These are phyloP conservation scores for Xylaria sp. DNA, from an alignment of 2,329 filamentous ascomycete species.

Conservation along the genomic window DNA sequence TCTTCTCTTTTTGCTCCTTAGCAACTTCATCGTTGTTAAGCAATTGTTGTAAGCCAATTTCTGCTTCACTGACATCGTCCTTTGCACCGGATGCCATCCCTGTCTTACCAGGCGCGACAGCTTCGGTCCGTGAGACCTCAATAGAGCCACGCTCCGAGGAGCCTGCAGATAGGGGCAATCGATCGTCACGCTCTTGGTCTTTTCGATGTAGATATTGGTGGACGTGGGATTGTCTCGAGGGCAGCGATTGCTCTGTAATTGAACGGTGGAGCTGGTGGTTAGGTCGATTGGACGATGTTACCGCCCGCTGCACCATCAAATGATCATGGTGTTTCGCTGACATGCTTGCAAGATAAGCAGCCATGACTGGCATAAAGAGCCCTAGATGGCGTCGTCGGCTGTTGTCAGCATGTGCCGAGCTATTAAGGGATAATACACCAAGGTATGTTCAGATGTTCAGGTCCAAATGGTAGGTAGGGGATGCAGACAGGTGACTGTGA, in stretches of 20 bases:
- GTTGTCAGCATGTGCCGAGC: conserved; percentile 17
- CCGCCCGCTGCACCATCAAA: conserved; percentile 43
- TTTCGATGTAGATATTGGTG: conserved; percentile 54
- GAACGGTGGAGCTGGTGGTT: conserved; percentile 67
- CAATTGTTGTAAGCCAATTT: conserved; percentile 34
- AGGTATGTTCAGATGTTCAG: too few species aligned
- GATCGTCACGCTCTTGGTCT: conserved; percentile 50
- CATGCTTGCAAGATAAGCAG: conserved; percentile 44
- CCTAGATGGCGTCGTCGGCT: conserved; percentile 14
- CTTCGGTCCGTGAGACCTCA: conserved; percentile 59
- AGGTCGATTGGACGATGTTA: conserved; percentile 51
- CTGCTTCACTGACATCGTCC: conserved; percentile 40
- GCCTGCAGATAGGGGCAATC: conserved; percentile 45
- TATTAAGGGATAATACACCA: background rate
- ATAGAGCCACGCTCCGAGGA: conserved; percentile 54
- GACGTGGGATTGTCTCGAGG: conserved; percentile 50
- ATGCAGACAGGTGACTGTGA: background rate
- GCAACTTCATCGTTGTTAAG: conserved; percentile 53
- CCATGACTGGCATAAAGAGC: conserved; percentile 25
- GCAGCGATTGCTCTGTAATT: conserved; percentile 63
- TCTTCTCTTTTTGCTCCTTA: conserved; percentile 55
- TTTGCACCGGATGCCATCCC: conserved; percentile 52
- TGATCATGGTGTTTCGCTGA: conserved; percentile 48
- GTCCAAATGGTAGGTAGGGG: too few species aligned
- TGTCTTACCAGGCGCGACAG: conserved; percentile 56